Evolutionary conservation across 163 green algal genomes (phyloP), one percentile per base, ranked within the genome.

Genomic region (Coccomyxa subellipsoidea): DNA sequence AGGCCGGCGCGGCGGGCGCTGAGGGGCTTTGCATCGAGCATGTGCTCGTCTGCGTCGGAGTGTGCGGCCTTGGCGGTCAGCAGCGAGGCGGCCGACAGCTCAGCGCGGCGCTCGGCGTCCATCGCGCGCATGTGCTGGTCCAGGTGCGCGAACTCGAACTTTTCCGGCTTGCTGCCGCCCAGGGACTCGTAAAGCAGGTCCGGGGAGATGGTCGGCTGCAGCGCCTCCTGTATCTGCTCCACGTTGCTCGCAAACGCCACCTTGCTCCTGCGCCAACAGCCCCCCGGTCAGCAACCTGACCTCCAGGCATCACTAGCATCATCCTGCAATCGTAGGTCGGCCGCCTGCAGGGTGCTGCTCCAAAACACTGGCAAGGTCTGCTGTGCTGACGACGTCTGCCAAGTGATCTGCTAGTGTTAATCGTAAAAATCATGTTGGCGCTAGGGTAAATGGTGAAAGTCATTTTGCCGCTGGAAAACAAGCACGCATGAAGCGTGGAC

Each of bases 21-120:
- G 47, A 73, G 66, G 29, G 66, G 66, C 66, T 73, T 73, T n/a
- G 66, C 66, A 73, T 73, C 7, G n/a, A 34, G 29, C 66, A 73
- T 8, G 29, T 10, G 29, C 6, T 21, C 5, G 29, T 23, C 66
- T 12, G 15, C 5, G n/a, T 73, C 8, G 32, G 66, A 18, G 2
- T 73, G 27, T 8, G 7, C 66, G 27, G 66, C 66, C 8, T 73
- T 73, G 2, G 66, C 66, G 8, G 27, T 34, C 18, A 73, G 66
- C 27, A 73, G 66, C 66, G 27, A 34, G 31, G 66, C 66, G 27
- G 66, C 66, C 6, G 27, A 32, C 66, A 73, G 66, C 66, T 73
- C 66, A 73, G 66, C 66, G n/a, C 27, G n/a, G 7, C 66, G 66
- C 27, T 73, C 66, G 21, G 27, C 2, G 66, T 73, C 66, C 8